These are phyloP conservation scores for Penicillium psychrosexuale DNA, from an alignment of 2,329 filamentous ascomycete genomes.

Conservation along the genomic window DNA sequence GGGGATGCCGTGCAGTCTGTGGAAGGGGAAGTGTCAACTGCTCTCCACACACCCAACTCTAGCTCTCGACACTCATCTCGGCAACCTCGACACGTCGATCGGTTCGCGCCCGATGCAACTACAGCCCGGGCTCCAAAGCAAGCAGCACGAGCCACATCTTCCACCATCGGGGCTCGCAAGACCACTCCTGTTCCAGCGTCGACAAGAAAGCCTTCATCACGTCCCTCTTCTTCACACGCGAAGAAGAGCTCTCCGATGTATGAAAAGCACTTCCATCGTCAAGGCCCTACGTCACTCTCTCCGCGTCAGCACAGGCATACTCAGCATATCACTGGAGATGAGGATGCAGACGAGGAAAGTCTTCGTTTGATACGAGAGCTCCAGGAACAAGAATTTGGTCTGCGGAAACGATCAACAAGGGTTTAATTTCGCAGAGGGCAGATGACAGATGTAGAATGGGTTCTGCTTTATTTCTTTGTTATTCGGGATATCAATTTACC, in stretches of 20 bases:
- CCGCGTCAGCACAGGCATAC: slow-evolving; percentile 28
- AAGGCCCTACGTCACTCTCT: slow-evolving; percentile 24
- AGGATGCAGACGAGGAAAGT: slow-evolving; percentile 42
- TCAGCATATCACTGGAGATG: slow-evolving; percentile 30
- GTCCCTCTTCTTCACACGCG: slow-evolving; percentile 38
- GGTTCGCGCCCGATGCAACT: slow-evolving; percentile 38
- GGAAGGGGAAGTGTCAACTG: slow-evolving; percentile 28
- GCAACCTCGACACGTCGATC: slow-evolving; percentile 42
- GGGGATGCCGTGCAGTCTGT: slow-evolving; percentile 29
- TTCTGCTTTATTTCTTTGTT: slow-evolving; percentile 14
- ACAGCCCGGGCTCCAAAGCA: slow-evolving; percentile 25
- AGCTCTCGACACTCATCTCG: slow-evolving; percentile 46
- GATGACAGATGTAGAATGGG: slow-evolving; percentile 1
- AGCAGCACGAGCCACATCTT: slow-evolving; percentile 20
- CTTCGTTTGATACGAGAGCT: slow-evolving; percentile 45
- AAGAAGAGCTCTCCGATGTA: slow-evolving; percentile 39
- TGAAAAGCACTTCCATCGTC: slow-evolving; percentile 38
- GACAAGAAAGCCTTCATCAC: slow-evolving; percentile 34
- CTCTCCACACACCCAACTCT: slow-evolving; percentile 38
- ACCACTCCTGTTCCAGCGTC: slow-evolving; percentile 29
- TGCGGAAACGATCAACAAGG: slow-evolving; percentile 35
- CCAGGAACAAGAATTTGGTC: slow-evolving; percentile 46
- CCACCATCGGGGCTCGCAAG: slow-evolving; percentile 18
- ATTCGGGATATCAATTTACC: slow-evolving; percentile 20
- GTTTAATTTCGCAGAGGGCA: slow-evolving; percentile 9